Percentiles rank a stretch among this genome's conserved stretches.
These are phyloP conservation scores for Erodium texanum DNA, from an alignment of 441 rosid species.

Conservation along the genomic window DNA sequence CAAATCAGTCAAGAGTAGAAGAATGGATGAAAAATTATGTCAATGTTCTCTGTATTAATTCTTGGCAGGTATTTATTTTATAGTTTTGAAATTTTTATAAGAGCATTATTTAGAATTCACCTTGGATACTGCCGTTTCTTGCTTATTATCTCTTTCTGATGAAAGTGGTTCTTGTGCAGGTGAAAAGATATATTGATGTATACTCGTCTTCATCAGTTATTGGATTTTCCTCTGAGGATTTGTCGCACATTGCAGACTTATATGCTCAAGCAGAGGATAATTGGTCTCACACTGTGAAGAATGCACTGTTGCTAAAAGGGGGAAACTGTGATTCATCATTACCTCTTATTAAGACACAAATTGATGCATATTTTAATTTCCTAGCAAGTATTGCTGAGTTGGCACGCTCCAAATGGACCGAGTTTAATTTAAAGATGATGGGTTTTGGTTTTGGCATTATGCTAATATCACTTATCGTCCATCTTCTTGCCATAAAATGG, in stretches of 20 bases:
- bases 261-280: slow-evolving; percentile 60
- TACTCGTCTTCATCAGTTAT: slow-evolving; percentile 86
- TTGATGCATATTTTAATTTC: slow-evolving; percentile 49
- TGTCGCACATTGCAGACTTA: slow-evolving; percentile 42
- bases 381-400: slow-evolving; percentile 68
- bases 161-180: slow-evolving; percentile 35
- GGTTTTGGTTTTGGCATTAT: slow-evolving; percentile 58
- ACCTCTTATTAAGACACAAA: slow-evolving; percentile 40
- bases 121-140: slow-evolving; percentile 1
- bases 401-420: slow-evolving; percentile 95
- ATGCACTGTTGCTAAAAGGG: slow-evolving; percentile 22
- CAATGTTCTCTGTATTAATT: slow-evolving; percentile 68
- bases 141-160: slow-evolving; percentile 7
- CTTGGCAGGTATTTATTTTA: slow-evolving; percentile 74
- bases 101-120: background rate
- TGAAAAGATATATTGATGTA: slow-evolving; percentile 81
- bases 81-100: background rate
- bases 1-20: slow-evolving; percentile 28
- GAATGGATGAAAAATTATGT: slow-evolving; percentile 61
- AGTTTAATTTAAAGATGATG: slow-evolving; percentile 78
- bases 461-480: slow-evolving; percentile 47
- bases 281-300: slow-evolving; percentile 36
- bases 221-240: slow-evolving; percentile 89
- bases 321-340: slow-evolving; percentile 29
- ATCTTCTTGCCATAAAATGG: slow-evolving; percentile 36